phyloP scores from a whole-genome alignment of 2,329 filamentous ascomycete species.

The Fusarium sarcochroum region DNA sequence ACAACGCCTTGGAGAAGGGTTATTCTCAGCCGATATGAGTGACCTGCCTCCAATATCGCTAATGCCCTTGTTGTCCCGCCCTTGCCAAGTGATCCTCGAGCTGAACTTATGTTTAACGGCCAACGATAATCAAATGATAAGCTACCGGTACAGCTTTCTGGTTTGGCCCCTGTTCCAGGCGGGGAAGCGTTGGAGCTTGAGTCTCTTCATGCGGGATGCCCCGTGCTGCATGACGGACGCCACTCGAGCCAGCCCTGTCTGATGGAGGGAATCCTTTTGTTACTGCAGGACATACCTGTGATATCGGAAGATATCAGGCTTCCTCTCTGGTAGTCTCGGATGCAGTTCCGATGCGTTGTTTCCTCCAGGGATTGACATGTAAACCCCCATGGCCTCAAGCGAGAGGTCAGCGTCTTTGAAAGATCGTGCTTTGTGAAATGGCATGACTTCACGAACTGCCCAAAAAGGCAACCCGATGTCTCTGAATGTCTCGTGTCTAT shows the following conservation, averaged over 20 bases:
- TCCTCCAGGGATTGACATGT: constrained; percentile 20
- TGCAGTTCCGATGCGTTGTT: constrained; percentile 29
- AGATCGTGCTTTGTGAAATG: constrained; percentile 5
- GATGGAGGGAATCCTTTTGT: constrained; percentile 19
- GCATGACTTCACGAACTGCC: constrained; percentile 20
- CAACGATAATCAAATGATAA: constrained; percentile 14
- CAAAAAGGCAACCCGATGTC: constrained; percentile 31
- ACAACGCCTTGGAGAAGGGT: constrained; percentile 12
- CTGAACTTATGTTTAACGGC: constrained; percentile 6
- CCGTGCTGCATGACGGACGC: constrained; percentile 42
- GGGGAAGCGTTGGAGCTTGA: constrained; percentile 33
- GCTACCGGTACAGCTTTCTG: constrained; percentile 15
- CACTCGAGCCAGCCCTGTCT: constrained; percentile 29
- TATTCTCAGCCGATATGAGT: constrained; percentile 3
- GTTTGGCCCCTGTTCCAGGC: constrained; percentile 33
- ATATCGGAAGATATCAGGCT: constrained; percentile 26
- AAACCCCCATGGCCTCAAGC: constrained; percentile 4
- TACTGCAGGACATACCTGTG: constrained; percentile 23
- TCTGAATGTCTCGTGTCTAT: constrained; percentile 16
- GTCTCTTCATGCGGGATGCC: constrained; percentile 44
- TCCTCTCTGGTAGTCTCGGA: constrained; percentile 10
- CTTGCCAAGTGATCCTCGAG: not conserved
- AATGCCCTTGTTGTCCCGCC: not conserved
- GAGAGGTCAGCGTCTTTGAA: not conserved
- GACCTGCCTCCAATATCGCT: constrained; percentile 8